Conservation (phyloP, 2,329 filamentous ascomycete species). For the Penicillium polonicum region DNA sequence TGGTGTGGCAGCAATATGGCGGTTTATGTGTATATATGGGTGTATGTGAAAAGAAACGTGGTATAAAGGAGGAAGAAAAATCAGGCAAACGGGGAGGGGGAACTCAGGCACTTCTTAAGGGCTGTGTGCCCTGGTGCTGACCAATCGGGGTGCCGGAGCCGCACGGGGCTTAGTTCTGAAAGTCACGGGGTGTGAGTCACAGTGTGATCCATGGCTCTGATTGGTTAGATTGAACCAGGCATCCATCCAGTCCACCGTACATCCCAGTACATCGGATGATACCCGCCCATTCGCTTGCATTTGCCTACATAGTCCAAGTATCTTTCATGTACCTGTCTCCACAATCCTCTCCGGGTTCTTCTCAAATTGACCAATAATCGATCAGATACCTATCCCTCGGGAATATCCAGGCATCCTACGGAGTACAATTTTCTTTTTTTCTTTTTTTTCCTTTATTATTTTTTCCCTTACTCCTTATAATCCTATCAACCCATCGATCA, state of each 20-base stretch:
- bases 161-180: conserved; percentile 18
- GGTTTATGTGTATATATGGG: not conserved
- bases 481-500: too few relatives aligned
- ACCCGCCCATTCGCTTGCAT: not conserved
- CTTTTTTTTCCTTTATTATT: not conserved
- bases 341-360: not conserved
- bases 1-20: conserved; percentile 10
- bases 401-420: not conserved
- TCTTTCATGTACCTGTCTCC: not conserved
- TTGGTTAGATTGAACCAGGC: conserved; percentile 26
- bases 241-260: not conserved
- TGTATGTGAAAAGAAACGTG: conserved; percentile 10
- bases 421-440: not conserved
- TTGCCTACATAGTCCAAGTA: not conserved
- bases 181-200: conserved; percentile 43
- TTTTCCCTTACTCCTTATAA: not conserved
- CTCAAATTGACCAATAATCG: conserved; percentile 1
- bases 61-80: conserved; percentile 23
- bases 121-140: conserved; percentile 15
- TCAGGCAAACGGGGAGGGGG: conserved; percentile 36
- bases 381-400: not conserved
- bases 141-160: conserved; percentile 27
- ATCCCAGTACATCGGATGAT: not conserved
- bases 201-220: conserved; percentile 13
- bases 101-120: conserved; percentile 44